phyloP scores from a whole-genome alignment of 768 basidiomycete genomes.

The Podaxis mareebaensis region DNA sequence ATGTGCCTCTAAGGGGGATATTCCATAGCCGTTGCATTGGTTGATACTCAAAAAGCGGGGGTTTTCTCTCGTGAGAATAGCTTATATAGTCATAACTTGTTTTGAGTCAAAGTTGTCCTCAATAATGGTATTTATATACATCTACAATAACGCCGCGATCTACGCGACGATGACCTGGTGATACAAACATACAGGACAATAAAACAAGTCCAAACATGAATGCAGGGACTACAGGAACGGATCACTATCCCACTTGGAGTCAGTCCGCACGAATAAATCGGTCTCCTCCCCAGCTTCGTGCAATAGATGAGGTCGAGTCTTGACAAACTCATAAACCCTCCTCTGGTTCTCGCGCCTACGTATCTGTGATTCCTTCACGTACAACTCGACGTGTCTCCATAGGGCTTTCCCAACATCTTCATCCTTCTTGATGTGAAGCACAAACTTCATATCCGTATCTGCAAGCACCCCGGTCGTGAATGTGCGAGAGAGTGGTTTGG shows the following conservation, averaged over 20 bases:
- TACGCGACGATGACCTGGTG: background rate
- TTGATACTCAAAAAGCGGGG: no score
- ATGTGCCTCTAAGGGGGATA: no score
- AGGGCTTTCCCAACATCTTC: background rate
- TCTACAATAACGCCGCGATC: background rate
- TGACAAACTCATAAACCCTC: conserved; percentile 6
- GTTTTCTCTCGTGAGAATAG: no score
- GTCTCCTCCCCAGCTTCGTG: background rate
- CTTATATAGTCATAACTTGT: no score
- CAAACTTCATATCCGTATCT: background rate
- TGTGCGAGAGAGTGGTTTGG: background rate
- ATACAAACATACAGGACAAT: background rate
- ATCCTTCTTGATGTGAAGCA: background rate
- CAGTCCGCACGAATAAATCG: background rate
- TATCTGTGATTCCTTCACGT: background rate
- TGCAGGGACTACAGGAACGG: background rate
- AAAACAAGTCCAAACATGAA: background rate
- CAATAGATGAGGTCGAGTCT: background rate
- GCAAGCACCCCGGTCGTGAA: background rate
- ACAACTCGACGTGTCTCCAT: background rate
- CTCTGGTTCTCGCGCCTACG: conserved; percentile 5
- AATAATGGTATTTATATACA: no score
- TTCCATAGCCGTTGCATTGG: no score
- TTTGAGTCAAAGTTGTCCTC: no score
- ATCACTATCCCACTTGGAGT: background rate